Percentiles rank a stretch among this genome's conserved stretches.
phyloP scores from a whole-genome alignment of 1,139 yeast genomes.

The Kodamaea arcana region DNA sequence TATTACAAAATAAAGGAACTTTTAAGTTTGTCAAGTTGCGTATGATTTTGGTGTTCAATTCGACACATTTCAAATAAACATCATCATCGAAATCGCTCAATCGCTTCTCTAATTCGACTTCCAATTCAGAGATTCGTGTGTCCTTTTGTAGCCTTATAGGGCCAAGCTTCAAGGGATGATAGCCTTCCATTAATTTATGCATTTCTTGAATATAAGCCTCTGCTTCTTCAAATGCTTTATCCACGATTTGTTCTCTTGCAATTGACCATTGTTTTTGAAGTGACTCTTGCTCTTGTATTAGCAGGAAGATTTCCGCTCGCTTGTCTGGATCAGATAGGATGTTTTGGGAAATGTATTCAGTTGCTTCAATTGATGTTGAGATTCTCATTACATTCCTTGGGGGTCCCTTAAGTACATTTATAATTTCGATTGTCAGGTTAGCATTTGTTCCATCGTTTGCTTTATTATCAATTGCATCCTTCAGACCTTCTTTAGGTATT shows the following conservation, averaged over 20 bases:
- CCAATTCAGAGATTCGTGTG: slow-evolving; percentile 6
- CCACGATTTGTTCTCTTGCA: slow-evolving; percentile 13
- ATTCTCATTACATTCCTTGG: neutral
- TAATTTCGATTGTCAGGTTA: neutral
- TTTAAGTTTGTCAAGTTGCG: slow-evolving; percentile 15
- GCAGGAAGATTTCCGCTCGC: slow-evolving; percentile 5
- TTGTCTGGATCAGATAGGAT: slow-evolving; percentile 4
- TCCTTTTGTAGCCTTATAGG: slow-evolving; percentile 7
- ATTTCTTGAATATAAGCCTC: slow-evolving; percentile 4
- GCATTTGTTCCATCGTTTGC: neutral
- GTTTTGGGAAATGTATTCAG: neutral
- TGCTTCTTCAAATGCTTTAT: slow-evolving; percentile 8
- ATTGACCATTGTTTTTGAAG: slow-evolving; percentile 16
- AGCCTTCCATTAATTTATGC: slow-evolving; percentile 11
- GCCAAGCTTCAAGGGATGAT: slow-evolving; percentile 14
- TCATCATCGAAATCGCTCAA: slow-evolving; percentile 17
- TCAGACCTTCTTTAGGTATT: neutral
- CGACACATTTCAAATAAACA: slow-evolving; percentile 14
- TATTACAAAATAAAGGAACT: slow-evolving; percentile 25
- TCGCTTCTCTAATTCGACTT: slow-evolving; percentile 8
- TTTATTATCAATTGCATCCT: neutral
- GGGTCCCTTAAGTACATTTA: neutral
- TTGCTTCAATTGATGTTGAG: neutral
- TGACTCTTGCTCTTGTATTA: slow-evolving; percentile 15
- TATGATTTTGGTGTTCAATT: slow-evolving; percentile 16